Conservation (phyloP, 257 asterid species). For the Salvia hispanica region DNA sequence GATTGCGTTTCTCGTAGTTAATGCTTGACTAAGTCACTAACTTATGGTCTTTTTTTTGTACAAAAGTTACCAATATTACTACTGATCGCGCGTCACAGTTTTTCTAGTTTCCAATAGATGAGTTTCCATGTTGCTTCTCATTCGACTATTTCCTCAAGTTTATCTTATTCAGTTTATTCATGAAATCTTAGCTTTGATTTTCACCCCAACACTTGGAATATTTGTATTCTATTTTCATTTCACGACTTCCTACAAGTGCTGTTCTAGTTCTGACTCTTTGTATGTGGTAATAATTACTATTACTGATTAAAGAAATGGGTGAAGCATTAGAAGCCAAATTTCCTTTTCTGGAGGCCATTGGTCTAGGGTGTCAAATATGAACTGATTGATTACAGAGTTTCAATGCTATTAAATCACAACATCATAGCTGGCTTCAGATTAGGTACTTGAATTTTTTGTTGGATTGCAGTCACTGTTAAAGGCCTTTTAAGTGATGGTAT, state of each 20-base stretch:
- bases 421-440: slow-evolving; percentile 8
- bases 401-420: slow-evolving; percentile 11
- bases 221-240: slow-evolving; percentile 16
- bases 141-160: slow-evolving; percentile 8
- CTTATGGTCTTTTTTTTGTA: background rate
- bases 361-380: slow-evolving; percentile 10
- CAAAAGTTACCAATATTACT: background rate
- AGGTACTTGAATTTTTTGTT: background rate
- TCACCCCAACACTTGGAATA: background rate
- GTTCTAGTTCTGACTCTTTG: background rate
- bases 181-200: background rate
- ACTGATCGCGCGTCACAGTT: background rate
- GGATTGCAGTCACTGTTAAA: background rate
- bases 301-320: slow-evolving; percentile 1
- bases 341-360: background rate
- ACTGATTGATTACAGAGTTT: slow-evolving; percentile 14
- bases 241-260: slow-evolving; percentile 17
- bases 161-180: slow-evolving; percentile 2
- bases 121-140: slow-evolving; percentile 2
- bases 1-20: slow-evolving; percentile 9
- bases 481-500: background rate
- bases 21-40: slow-evolving; percentile 12
- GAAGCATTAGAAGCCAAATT: slow-evolving; percentile 10
- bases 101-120: slow-evolving; percentile 3
- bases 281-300: background rate